These are phyloP conservation scores for Cyathus striatus DNA, from an alignment of 768 basidiomycete species.

Conservation along the genomic window DNA sequence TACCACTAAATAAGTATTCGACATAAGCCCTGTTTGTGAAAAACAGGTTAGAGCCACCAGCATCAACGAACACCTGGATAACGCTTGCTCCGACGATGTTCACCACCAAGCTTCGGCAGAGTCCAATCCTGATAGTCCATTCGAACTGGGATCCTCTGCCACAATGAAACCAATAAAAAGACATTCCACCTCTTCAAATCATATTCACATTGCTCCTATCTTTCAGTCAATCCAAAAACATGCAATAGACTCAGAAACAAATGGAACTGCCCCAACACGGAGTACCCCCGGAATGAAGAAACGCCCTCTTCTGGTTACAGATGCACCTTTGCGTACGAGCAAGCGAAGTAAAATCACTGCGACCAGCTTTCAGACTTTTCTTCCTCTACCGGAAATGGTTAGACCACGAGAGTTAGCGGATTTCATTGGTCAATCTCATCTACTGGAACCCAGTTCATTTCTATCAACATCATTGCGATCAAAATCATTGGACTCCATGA, in stretches of 20 bases:
- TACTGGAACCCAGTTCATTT: constrained; percentile 52
- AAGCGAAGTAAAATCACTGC: constrained; percentile 18
- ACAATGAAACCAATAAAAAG: no score
- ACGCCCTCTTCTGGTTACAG: constrained; percentile 10
- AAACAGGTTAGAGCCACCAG: constrained; percentile 28
- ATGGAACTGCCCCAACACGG: no score
- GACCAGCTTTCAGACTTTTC: constrained; percentile 19
- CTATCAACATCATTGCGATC: no score
- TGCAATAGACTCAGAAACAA: no score
- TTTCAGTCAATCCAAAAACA: no score
- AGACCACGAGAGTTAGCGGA: constrained; percentile 60
- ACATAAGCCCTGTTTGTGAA: constrained; percentile 53
- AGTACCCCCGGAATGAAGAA: constrained; percentile 10
- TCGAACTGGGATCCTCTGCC: no score
- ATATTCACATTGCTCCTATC: constrained; percentile 42
- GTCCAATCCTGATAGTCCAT: no score
- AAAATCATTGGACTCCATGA: constrained; percentile 55
- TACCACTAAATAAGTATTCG: no score
- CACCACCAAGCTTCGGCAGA: no score
- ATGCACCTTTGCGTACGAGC: constrained; percentile 6
- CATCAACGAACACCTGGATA: constrained; percentile 53
- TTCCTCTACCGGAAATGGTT: constrained; percentile 69
- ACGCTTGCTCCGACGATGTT: constrained; percentile 28
- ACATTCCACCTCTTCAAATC: no score
- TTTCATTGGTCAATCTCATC: constrained; percentile 68